Percentiles rank a stretch among this genome's conserved stretches.
These are phyloP conservation scores for Xylariomycetidae sp. DNA, from an alignment of 2,329 filamentous ascomycete genomes.

Conservation along the genomic window DNA sequence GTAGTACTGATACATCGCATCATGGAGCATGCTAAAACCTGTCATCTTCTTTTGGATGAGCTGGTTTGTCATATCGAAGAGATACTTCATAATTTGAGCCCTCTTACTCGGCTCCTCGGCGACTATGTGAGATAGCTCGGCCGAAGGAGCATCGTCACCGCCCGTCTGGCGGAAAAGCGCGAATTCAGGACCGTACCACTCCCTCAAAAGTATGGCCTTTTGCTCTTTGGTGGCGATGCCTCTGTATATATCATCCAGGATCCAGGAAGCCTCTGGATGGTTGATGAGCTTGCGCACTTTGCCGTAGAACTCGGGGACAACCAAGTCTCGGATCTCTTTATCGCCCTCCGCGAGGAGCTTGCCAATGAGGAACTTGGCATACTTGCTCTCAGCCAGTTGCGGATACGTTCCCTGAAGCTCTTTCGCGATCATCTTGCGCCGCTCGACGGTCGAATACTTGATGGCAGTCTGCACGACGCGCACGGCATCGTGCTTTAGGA, in stretches of 20 bases:
- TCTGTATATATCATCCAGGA: conserved; percentile 93
- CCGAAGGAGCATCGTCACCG: conserved; percentile 47
- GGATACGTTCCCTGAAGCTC: conserved; percentile 84
- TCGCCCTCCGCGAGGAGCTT: conserved; percentile 95
- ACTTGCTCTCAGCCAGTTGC: conserved; percentile 85
- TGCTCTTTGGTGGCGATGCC: conserved; percentile 81
- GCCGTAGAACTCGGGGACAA: conserved; percentile 93
- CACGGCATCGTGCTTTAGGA: conserved; percentile 98
- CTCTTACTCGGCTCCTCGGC: conserved; percentile 78
- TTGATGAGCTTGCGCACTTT: conserved; percentile 90
- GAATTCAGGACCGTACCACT: conserved; percentile 97
- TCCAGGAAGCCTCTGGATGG: conserved; percentile 95
- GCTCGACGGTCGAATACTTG: conserved; percentile 85
- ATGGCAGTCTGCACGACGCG: conserved; percentile 93
- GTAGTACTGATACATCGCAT: conserved; percentile 97
- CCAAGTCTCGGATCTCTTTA: conserved; percentile 76
- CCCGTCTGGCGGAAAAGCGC: conserved; percentile 64
- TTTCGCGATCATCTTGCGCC: conserved; percentile 78
- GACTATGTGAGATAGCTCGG: conserved; percentile 72
- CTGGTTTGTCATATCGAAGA: conserved; percentile 83
- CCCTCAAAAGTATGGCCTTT: conserved; percentile 77
- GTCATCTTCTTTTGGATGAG: conserved; percentile 95
- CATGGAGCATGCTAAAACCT: conserved; percentile 95
- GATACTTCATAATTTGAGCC: conserved; percentile 76
- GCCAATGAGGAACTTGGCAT: conserved; percentile 95